phyloP scores from a whole-genome alignment of 441 rosid genomes.

The Hura crepitans region DNA sequence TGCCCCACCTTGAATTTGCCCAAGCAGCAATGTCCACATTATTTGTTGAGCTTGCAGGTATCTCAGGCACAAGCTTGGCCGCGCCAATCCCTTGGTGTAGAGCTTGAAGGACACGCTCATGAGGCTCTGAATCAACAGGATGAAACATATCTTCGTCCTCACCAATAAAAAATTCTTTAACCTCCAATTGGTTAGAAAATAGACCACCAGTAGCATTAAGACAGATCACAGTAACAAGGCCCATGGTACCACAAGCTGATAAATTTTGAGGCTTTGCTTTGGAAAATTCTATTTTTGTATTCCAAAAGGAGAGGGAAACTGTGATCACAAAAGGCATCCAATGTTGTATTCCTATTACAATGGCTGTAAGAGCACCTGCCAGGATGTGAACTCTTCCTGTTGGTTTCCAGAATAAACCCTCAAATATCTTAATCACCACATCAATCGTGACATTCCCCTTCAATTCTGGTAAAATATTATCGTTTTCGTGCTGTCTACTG shows the following conservation, averaged over 20 bases:
- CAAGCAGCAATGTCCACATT: slow-evolving; percentile 16
- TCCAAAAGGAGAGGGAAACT: slow-evolving; percentile 27
- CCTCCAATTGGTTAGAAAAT: slow-evolving; percentile 19
- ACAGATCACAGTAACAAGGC: slow-evolving; percentile 29
- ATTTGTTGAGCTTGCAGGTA: slow-evolving; percentile 5
- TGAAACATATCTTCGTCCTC: slow-evolving; percentile 1
- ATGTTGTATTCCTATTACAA: slow-evolving; percentile 28
- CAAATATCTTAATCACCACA: slow-evolving; percentile 11
- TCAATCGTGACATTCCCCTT: slow-evolving; percentile 23
- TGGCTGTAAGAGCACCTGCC: slow-evolving; percentile 17
- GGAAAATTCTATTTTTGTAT: background rate
- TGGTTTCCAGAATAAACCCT: slow-evolving; percentile 13
- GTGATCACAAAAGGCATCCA: slow-evolving; percentile 28
- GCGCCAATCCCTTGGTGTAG: slow-evolving; percentile 23
- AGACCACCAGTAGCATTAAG: slow-evolving; percentile 25
- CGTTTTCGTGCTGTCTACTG: slow-evolving; percentile 2
- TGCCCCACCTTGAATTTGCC: slow-evolving; percentile 25
- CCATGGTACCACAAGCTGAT: slow-evolving; percentile 29
- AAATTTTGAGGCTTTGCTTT: slow-evolving; percentile 24
- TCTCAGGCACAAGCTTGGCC: slow-evolving; percentile 14
- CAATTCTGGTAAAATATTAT: slow-evolving; percentile 23
- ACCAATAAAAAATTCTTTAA: slow-evolving; percentile 23
- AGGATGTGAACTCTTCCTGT: slow-evolving; percentile 18
- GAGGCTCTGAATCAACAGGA: background rate
- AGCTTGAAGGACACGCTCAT: slow-evolving; percentile 20